Conservation (phyloP, 1,284 basidiomycete genomes). For the Ceratobasidium sp. region DNA sequence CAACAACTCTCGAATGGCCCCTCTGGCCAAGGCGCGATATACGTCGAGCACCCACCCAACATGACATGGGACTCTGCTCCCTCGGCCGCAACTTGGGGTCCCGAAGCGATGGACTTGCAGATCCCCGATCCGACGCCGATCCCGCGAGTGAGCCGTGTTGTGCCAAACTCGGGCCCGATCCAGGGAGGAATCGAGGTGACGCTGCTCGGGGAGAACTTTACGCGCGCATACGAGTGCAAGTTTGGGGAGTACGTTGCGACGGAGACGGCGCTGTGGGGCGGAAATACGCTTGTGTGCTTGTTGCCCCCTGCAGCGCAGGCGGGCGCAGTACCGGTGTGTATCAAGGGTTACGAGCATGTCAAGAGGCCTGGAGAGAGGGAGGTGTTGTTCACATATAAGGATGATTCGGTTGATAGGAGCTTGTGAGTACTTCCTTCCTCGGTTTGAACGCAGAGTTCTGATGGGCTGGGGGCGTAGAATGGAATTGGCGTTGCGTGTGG, state of each 20-base stretch:
- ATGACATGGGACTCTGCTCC: neutral
- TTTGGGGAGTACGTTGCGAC: constrained; percentile 88
- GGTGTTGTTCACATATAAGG: constrained; percentile 86
- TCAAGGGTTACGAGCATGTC: constrained; percentile 66
- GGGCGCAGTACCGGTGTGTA: constrained; percentile 91
- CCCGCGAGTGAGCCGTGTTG: constrained; percentile 59
- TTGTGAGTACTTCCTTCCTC: constrained; percentile 66
- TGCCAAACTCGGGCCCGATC: constrained; percentile 91
- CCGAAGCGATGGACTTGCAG: constrained; percentile 51
- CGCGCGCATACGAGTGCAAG: constrained; percentile 71
- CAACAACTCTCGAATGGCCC: neutral
- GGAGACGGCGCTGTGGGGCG: constrained; percentile 90
- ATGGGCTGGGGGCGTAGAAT: constrained; percentile 57
- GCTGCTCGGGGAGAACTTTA: constrained; percentile 89
- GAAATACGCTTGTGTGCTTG: constrained; percentile 92
- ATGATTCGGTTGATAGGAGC: constrained; percentile 82
- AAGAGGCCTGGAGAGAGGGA: constrained; percentile 55
- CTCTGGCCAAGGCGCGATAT: constrained; percentile 14
- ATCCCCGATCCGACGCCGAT: constrained; percentile 57
- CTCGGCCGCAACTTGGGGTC: constrained; percentile 8
- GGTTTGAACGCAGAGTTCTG: neutral
- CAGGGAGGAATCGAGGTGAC: constrained; percentile 96
- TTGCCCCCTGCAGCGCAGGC: constrained; percentile 85
- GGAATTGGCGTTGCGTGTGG: constrained; percentile 94
- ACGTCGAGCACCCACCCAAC: constrained; percentile 29